Conservation (phyloP, 768 basidiomycete genomes). For the Melanogaster broomeanus region DNA sequence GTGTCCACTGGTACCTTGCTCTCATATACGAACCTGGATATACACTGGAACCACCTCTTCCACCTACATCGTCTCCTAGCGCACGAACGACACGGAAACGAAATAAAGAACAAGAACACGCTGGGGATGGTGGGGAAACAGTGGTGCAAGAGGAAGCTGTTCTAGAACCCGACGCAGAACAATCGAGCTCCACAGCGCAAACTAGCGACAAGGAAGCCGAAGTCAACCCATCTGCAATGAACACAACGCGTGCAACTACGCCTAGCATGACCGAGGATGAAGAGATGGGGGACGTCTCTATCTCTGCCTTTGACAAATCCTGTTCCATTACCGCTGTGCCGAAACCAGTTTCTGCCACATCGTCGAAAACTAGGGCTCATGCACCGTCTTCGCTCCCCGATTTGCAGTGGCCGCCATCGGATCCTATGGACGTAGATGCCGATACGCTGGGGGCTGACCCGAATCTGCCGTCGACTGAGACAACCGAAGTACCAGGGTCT, state of each 20-base stretch:
- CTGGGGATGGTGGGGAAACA: slow-evolving; percentile 3
- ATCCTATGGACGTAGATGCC: slow-evolving; percentile 21
- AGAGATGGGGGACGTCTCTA: slow-evolving; percentile 12
- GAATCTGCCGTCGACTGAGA: neutral
- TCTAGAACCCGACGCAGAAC: slow-evolving; percentile 1
- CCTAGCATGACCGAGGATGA: slow-evolving; percentile 16
- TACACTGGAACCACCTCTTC: slow-evolving; percentile 52
- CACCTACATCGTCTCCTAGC: slow-evolving; percentile 10
- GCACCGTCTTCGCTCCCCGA: slow-evolving; percentile 11
- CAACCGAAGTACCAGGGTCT: neutral
- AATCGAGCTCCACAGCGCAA: neutral
- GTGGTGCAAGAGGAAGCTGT: neutral
- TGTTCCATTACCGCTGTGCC: slow-evolving; percentile 13
- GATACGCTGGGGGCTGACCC: neutral
- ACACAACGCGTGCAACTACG: slow-evolving; percentile 20
- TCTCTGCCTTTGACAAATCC: slow-evolving; percentile 11
- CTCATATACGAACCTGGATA: slow-evolving; percentile 84
- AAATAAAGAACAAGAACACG: slow-evolving; percentile 16
- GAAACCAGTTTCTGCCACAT: slow-evolving; percentile 7
- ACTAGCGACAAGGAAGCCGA: slow-evolving; percentile 10
- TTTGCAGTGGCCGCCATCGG: slow-evolving; percentile 20
- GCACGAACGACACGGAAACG: slow-evolving; percentile 22
- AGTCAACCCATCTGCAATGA: slow-evolving; percentile 14
- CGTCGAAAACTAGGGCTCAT: slow-evolving; percentile 10
- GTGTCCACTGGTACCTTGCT: slow-evolving; percentile 96